Conservation (phyloP, 2,329 filamentous ascomycete genomes). For the Aspergillus neotritici region DNA sequence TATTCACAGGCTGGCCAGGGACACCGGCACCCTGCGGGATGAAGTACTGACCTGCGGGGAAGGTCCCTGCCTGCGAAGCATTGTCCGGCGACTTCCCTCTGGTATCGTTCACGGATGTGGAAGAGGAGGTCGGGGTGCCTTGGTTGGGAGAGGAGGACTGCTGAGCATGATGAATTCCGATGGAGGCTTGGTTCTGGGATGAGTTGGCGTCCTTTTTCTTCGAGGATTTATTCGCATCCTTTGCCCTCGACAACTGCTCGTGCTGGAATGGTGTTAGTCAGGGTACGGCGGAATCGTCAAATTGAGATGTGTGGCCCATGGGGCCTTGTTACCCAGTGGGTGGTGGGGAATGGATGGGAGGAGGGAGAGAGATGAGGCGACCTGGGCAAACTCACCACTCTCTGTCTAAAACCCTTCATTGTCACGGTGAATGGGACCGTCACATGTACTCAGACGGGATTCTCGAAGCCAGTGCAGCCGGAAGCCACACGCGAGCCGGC, state of each 20-base stretch:
- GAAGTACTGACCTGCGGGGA: conserved; percentile 34
- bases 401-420: conserved; percentile 97
- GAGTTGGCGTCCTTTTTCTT: conserved; percentile 60
- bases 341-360: conserved; percentile 24
- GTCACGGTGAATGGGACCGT: conserved; percentile 42
- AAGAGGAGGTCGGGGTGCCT: conserved; percentile 80
- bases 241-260: conserved; percentile 84
- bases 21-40: conserved; percentile 32
- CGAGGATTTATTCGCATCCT: conserved; percentile 77
- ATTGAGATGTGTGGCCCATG: conserved; percentile 5
- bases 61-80: conserved; percentile 28
- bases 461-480: conserved; percentile 32
- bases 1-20: conserved; percentile 35
- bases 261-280: conserved; percentile 49
- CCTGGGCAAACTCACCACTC: conserved; percentile 69
- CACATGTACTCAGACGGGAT: conserved; percentile 31
- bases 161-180: conserved; percentile 43
- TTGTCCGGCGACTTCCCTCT: conserved; percentile 66
- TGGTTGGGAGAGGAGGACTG: conserved; percentile 58
- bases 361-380: conserved; percentile 8
- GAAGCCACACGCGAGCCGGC: conserved; percentile 32
- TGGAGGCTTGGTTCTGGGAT: conserved; percentile 62
- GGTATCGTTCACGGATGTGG: conserved; percentile 76
- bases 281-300: not conserved
- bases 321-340: conserved; percentile 15